Percentiles rank a stretch among this genome's conserved stretches.
phyloP scores from a whole-genome alignment of 2,329 filamentous ascomycete species.

The Cladobotryum protrusum region DNA sequence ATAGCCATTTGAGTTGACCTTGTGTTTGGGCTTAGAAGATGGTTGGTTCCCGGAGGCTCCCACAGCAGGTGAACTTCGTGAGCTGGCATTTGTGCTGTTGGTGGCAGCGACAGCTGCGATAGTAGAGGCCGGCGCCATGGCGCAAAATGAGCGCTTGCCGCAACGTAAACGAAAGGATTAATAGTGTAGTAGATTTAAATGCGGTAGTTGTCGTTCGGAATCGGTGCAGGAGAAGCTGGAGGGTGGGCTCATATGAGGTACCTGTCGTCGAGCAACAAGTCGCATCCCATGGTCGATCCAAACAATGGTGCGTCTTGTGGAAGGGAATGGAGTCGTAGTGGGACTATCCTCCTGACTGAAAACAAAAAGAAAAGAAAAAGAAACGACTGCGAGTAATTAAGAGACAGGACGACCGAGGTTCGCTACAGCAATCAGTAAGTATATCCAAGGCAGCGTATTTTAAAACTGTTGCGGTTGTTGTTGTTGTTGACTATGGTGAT shows the following conservation, averaged over 20 bases:
- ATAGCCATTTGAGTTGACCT: slow-evolving; percentile 48
- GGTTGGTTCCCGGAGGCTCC: slow-evolving; percentile 28
- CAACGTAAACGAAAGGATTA: slow-evolving; percentile 5
- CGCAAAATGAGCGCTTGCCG: slow-evolving; percentile 13
- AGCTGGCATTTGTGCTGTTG: slow-evolving; percentile 42
- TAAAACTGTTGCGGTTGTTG: background rate
- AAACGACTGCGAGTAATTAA: too few species aligned
- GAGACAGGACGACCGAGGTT: too few species aligned
- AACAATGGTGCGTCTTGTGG: slow-evolving; percentile 7
- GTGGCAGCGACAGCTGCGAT: slow-evolving; percentile 30
- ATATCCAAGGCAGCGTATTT: background rate
- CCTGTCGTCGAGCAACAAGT: slow-evolving; percentile 13
- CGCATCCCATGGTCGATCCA: slow-evolving; percentile 17
- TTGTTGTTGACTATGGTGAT: background rate
- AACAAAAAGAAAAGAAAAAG: too few species aligned
- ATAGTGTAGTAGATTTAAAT: slow-evolving; percentile 9
- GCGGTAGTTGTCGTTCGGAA: slow-evolving; percentile 4
- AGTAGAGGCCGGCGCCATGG: slow-evolving; percentile 35
- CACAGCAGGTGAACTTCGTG: slow-evolving; percentile 46
- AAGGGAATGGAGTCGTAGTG: slow-evolving; percentile 5
- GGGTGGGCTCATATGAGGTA: slow-evolving; percentile 9
- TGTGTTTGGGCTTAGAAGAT: slow-evolving; percentile 44
- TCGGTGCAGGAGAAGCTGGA: background rate
- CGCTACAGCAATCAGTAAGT: too few species aligned
- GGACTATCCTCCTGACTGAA: background rate